phyloP scores from a whole-genome alignment of 352 stramenopile species.

The Phytophthora macrochlamydospora region DNA sequence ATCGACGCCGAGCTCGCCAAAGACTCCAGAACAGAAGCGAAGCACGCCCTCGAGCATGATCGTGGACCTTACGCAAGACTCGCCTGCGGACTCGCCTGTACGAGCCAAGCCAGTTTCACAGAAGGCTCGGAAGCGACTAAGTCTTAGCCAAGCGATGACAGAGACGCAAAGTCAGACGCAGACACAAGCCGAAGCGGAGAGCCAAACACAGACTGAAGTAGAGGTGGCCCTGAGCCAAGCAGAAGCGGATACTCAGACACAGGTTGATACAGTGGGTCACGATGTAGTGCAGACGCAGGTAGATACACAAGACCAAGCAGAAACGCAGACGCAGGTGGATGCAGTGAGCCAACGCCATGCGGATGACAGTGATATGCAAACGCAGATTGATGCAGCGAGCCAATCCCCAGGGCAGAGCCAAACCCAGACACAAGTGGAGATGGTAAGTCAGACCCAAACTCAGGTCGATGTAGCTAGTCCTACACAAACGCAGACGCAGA shows the following conservation, averaged over 20 bases:
- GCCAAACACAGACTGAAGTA: background rate
- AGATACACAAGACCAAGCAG: background rate
- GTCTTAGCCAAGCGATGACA: background rate
- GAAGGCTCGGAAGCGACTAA: background rate
- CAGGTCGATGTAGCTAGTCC: constrained; percentile 7
- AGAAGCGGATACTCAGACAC: background rate
- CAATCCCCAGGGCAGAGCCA: no score
- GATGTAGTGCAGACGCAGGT: background rate
- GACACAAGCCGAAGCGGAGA: background rate
- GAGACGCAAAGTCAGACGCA: constrained; percentile 1
- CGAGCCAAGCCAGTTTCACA: background rate
- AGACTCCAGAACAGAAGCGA: background rate
- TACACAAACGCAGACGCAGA: background rate
- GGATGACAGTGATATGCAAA: no score
- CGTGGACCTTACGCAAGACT: constrained; percentile 25
- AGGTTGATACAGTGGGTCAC: background rate
- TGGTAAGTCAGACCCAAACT: background rate
- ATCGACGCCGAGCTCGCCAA: constrained; percentile 5
- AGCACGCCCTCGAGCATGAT: constrained; percentile 3
- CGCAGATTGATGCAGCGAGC: no score
- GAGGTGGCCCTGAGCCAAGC: background rate
- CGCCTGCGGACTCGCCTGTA: constrained; percentile 3
- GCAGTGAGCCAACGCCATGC: no score
- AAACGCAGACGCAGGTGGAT: no score
- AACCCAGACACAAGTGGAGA: background rate